Evolutionary conservation across 257 asterid genomes (phyloP).

Genomic region (Penstemon barbatus): DNA sequence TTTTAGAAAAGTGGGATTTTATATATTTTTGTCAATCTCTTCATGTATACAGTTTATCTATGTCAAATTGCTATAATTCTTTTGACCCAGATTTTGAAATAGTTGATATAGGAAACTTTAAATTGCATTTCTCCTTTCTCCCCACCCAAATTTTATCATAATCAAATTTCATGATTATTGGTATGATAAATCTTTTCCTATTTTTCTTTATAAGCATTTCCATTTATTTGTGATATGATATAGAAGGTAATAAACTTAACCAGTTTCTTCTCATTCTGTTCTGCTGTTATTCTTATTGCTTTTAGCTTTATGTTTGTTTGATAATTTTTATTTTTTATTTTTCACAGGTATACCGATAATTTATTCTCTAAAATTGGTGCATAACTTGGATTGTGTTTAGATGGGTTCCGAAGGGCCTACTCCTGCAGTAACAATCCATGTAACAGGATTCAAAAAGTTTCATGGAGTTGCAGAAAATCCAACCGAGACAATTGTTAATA

Average conservation of each 20-base stretch:
- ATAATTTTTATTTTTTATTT: constrained; percentile 6
- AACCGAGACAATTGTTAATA: constrained; percentile 78
- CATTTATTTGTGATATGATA: background rate
- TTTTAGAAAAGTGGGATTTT: background rate
- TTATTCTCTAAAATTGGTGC: constrained; percentile 37
- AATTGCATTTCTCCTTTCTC: no score
- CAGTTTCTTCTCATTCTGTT: constrained; percentile 6
- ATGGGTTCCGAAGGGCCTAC: constrained; percentile 97
- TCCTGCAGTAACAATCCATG: constrained; percentile 77
- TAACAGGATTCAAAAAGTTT: constrained; percentile 89
- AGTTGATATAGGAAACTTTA: no score
- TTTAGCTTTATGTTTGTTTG: constrained; percentile 21
- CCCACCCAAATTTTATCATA: no score
- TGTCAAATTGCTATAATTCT: no score
- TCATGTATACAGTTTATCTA: background rate
- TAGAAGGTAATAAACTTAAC: background rate
- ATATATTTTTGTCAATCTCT: background rate
- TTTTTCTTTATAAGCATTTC: background rate
- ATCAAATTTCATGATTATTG: background rate
- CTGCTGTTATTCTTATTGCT: background rate
- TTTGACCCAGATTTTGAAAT: no score
- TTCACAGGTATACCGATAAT: constrained; percentile 34
- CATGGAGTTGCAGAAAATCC: constrained; percentile 97
- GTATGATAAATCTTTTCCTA: background rate
- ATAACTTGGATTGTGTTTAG: constrained; percentile 35